Base-by-base conservation (phyloP, 176 grass and related monocot species). In the Triticum dicoccoides region DNA sequence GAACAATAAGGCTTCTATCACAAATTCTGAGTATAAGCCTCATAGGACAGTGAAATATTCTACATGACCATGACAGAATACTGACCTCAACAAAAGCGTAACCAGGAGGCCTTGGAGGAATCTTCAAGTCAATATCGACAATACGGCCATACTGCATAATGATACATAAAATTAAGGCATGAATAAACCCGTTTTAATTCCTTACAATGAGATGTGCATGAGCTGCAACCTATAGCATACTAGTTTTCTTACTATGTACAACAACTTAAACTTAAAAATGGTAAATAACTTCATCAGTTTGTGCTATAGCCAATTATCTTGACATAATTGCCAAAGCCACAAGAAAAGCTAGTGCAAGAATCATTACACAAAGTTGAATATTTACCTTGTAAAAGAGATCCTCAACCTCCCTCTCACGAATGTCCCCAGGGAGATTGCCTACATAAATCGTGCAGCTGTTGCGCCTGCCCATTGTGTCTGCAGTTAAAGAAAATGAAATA, bases 41-140 rank as follows among this genome's bases (percentile, higher is more conserved):
- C 18, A 45, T 4, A 82, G 2, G 3, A 21, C 39, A 64, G 18
- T 8, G 39, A 56, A 76, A 12, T 73, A 80, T 54, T 78, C 56
- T 65, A 32, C 21, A n/a, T 69, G 47, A 65, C 38, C 17, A 61
- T 33, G 79, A 69, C 5, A 41, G 38, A 69, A 84, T 27, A 21
- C 74, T 85, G 84, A 98, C 96, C 96, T 98, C 93, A 69, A 98
- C 86, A 81, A 95, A 98, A 79, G 96, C 96, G 44, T 98, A 98
- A 76, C 93, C 96, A 27, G 96, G 96, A 82, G 96, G 93, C 29
- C 93, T 95, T 58, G 93, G 96, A 93, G 96, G 93, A 90, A 98
- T 92, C 88, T 98, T 98, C 89, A 98, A 70, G 85, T 94, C 96
- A 81, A 98, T 93, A 83, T 95, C 93, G 34, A 98, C 85, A 82